A percentile compares a stretch with the other conserved stretches of the same genome.
These are phyloP conservation scores for Fusarium dlaminii DNA, from an alignment of 2,329 filamentous ascomycete genomes.

Conservation along the genomic window DNA sequence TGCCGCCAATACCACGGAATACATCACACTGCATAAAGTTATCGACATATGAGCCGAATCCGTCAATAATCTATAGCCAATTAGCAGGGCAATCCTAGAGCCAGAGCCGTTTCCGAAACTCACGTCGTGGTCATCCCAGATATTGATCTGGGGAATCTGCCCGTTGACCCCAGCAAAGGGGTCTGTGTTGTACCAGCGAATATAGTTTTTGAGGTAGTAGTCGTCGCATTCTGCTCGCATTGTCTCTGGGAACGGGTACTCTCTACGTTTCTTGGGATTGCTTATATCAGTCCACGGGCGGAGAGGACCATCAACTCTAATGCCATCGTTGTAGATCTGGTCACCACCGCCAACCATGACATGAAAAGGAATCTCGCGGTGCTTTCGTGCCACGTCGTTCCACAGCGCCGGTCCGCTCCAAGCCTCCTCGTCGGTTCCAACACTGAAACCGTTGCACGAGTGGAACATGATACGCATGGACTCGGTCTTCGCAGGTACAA, in stretches of 20 bases:
- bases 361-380: slow-evolving; percentile 85
- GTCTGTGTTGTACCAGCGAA: slow-evolving; percentile 83
- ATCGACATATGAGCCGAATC: slow-evolving; percentile 92
- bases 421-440: slow-evolving; percentile 83
- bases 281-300: slow-evolving; percentile 83
- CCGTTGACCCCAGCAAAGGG: slow-evolving; percentile 87
- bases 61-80: slow-evolving; percentile 78
- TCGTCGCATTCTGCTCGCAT: slow-evolving; percentile 86
- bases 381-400: slow-evolving; percentile 89
- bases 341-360: slow-evolving; percentile 96
- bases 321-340: slow-evolving; percentile 95
- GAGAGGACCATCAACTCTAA: slow-evolving; percentile 85
- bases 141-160: slow-evolving; percentile 94
- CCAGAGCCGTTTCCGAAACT: slow-evolving; percentile 46
- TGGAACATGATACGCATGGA: slow-evolving; percentile 99
- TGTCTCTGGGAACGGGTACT: slow-evolving; percentile 78
- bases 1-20: slow-evolving; percentile 89
- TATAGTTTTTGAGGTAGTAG: slow-evolving; percentile 91
- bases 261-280: slow-evolving; percentile 83
- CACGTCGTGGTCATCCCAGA: slow-evolving; percentile 95
- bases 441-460: slow-evolving; percentile 96
- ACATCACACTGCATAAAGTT: slow-evolving; percentile 93
- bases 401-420: slow-evolving; percentile 94
- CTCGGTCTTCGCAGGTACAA: slow-evolving; percentile 82
- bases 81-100: slow-evolving; percentile 44